Conservation (phyloP, 257 asterid genomes). For the Capsicum rhomboideum region DNA sequence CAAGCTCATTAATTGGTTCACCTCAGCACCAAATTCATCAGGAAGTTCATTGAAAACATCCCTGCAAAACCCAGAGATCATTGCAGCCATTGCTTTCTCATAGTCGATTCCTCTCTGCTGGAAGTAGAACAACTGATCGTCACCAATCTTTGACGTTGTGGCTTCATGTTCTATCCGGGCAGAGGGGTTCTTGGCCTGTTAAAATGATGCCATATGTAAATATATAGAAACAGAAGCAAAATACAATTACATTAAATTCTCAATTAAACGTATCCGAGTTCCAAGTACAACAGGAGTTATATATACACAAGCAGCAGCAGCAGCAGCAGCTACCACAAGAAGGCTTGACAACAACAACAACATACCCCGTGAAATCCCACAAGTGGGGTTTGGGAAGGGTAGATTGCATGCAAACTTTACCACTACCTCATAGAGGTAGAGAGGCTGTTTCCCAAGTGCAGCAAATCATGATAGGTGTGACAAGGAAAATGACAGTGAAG, state of each 20-base stretch:
- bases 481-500: no score
- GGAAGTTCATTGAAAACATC: constrained; percentile 94
- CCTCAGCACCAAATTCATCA: constrained; percentile 91
- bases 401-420: no score
- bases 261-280: background rate
- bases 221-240: background rate
- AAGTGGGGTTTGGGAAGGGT: no score
- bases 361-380: no score
- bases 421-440: no score
- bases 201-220: background rate
- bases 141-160: constrained; percentile 88
- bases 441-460: no score
- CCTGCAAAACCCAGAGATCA: constrained; percentile 90
- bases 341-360: no score
- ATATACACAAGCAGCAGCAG: background rate
- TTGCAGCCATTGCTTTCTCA: constrained; percentile 96
- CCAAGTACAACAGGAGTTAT: background rate
- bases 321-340: no score
- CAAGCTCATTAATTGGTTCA: constrained; percentile 89
- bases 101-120: constrained; percentile 93
- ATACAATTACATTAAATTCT: background rate
- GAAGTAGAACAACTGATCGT: constrained; percentile 88
- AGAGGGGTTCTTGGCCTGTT: constrained; percentile 61
- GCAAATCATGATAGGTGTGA: no score
- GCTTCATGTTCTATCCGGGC: constrained; percentile 87